These are phyloP conservation scores for Cornus kousa DNA, from an alignment of 148 eudicot genomes.

Conservation along the genomic window DNA sequence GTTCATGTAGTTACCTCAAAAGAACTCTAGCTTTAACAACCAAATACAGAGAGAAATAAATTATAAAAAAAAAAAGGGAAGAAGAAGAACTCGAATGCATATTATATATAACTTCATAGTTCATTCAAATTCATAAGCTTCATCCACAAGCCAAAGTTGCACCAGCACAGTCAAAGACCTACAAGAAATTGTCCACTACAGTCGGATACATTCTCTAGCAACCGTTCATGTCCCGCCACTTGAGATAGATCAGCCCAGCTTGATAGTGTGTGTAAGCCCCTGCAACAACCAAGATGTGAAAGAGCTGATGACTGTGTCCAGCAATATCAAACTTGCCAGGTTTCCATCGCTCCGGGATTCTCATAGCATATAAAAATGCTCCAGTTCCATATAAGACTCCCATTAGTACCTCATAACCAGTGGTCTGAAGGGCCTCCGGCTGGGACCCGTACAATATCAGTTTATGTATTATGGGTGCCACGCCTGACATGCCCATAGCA, in stretches of 20 bases:
- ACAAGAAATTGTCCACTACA: neutral
- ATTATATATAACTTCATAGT: neutral
- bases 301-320: conserved; percentile 52
- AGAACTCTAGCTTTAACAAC: too few species aligned
- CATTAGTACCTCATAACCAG: conserved; percentile 25
- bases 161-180: too few species aligned
- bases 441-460: conserved; percentile 31
- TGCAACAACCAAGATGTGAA: conserved; percentile 47
- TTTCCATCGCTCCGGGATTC: conserved; percentile 49
- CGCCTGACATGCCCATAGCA: conserved; percentile 51
- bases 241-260: conserved; percentile 38
- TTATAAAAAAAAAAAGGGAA: too few species aligned
- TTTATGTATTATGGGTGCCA: conserved; percentile 41
- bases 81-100: too few species aligned
- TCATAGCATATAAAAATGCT: conserved; percentile 36
- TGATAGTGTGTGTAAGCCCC: conserved; percentile 51
- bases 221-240: conserved; percentile 49
- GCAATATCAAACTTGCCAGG: conserved; percentile 58
- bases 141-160: neutral
- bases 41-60: too few species aligned
- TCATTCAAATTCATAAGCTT: neutral
- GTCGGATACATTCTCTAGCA: conserved; percentile 13
- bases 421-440: conserved; percentile 18
- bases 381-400: conserved; percentile 30
- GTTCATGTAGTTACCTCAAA: too few species aligned